phyloP scores from a whole-genome alignment of 768 basidiomycete genomes.

The Termitomyces sp. region DNA sequence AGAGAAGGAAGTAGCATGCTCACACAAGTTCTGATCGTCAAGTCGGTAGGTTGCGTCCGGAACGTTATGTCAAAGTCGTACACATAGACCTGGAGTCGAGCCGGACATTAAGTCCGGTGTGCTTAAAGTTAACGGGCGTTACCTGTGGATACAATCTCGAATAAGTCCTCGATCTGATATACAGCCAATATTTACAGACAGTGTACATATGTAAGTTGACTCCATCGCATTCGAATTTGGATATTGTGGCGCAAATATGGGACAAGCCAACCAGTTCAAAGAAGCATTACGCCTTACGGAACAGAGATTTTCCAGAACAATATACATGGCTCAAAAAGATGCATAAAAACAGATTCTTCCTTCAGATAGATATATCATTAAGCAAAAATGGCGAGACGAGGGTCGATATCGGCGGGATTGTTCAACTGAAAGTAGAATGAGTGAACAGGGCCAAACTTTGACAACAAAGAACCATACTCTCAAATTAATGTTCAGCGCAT shows the following conservation, averaged over 20 bases:
- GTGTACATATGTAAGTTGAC: too few relatives aligned
- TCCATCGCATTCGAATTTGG: background rate
- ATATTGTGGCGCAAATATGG: background rate
- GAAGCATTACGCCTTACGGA: background rate
- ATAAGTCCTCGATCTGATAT: too few relatives aligned
- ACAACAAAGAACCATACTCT: slow-evolving; percentile 41
- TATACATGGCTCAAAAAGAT: background rate
- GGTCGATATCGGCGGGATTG: slow-evolving; percentile 65
- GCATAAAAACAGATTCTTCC: background rate
- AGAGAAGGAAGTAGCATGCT: too few relatives aligned
- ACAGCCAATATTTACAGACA: too few relatives aligned
- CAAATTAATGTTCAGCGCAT: slow-evolving; percentile 55
- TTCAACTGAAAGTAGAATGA: slow-evolving; percentile 47
- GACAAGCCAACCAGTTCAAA: background rate
- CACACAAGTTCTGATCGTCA: too few relatives aligned
- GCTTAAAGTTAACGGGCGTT: slow-evolving; percentile 60
- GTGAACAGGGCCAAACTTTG: background rate
- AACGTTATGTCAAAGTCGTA: too few relatives aligned
- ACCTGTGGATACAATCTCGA: too few relatives aligned
- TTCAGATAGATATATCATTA: slow-evolving; percentile 25
- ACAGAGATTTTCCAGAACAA: background rate
- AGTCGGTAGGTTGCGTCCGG: too few relatives aligned
- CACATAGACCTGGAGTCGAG: slow-evolving; percentile 45
- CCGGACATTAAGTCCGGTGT: slow-evolving; percentile 46
- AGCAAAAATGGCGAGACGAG: slow-evolving; percentile 67